phyloP scores from a whole-genome alignment of 495 filamentous ascomycete species.

The Xylaria flabelliformis region DNA sequence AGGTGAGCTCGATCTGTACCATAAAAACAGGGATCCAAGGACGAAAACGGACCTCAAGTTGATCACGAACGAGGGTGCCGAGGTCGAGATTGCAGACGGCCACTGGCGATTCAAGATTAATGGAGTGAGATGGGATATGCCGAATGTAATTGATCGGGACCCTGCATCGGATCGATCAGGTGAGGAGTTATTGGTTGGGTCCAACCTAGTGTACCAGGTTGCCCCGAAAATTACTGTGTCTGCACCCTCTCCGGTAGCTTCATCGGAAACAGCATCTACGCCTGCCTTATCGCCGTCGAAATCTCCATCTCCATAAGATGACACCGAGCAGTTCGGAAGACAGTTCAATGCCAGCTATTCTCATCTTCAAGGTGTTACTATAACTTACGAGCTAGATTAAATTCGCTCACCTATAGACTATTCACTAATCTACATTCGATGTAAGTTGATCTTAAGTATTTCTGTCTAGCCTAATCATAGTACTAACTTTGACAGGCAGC shows the following conservation, averaged over 20 bases:
- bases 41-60: slow-evolving; percentile 29
- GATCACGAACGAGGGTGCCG: slow-evolving; percentile 29
- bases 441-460: neutral
- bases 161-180: neutral
- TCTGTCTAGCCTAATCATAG: neutral
- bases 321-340: neutral
- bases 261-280: neutral
- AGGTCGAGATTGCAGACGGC: slow-evolving; percentile 30
- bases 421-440: neutral
- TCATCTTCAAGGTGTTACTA: neutral
- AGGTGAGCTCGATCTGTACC: slow-evolving; percentile 30
- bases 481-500: neutral
- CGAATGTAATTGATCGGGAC: neutral
- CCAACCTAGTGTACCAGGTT: slow-evolving; percentile 2
- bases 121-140: neutral
- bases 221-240: neutral
- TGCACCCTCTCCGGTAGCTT: neutral
- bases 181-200: slow-evolving; percentile 9
- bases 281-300: slow-evolving; percentile 1
- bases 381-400: neutral
- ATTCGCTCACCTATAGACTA: neutral
- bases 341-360: neutral
- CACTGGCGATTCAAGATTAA: slow-evolving; percentile 27
- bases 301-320: slow-evolving; percentile 4
- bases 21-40: slow-evolving; percentile 32